These are phyloP conservation scores for Leccinum subrobustum DNA, from an alignment of 1,284 basidiomycete genomes.

Conservation along the genomic window DNA sequence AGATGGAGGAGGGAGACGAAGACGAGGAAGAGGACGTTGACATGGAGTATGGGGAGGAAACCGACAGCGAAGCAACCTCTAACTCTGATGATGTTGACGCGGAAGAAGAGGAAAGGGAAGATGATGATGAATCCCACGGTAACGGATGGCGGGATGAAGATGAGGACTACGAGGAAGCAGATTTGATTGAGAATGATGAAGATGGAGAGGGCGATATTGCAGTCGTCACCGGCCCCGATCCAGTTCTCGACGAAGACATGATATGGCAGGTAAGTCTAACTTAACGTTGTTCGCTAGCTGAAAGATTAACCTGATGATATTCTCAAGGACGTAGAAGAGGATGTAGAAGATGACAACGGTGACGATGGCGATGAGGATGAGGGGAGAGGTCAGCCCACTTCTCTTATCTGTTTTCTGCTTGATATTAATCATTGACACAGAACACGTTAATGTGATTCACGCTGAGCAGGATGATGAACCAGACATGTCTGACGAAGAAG, in stretches of 20 bases:
- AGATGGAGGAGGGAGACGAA: constrained; percentile 79
- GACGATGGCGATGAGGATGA: constrained; percentile 47
- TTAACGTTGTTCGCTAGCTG: neutral
- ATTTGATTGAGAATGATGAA: constrained; percentile 53
- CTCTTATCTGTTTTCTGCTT: neutral
- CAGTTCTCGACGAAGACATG: constrained; percentile 53
- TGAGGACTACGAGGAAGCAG: constrained; percentile 63
- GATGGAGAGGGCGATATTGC: constrained; percentile 47
- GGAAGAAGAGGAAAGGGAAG: constrained; percentile 60
- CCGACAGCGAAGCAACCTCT: constrained; percentile 77
- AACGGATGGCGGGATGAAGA: constrained; percentile 68
- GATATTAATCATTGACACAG: constrained; percentile 19
- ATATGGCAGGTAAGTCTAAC: constrained; percentile 67
- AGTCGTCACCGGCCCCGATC: constrained; percentile 38
- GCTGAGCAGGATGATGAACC: constrained; percentile 57
- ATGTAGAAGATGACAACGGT: constrained; percentile 48
- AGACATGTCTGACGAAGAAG: constrained; percentile 73
- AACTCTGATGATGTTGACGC: constrained; percentile 62
- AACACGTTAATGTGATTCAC: constrained; percentile 45
- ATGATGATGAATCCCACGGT: constrained; percentile 59
- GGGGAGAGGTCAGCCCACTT: constrained; percentile 36
- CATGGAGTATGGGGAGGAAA: constrained; percentile 83
- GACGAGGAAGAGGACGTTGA: constrained; percentile 83
- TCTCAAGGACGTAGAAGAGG: constrained; percentile 58
- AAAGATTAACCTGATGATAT: constrained; percentile 7